Conservation (phyloP, 2,329 filamentous ascomycete species). For the Neospermospora avenae region DNA sequence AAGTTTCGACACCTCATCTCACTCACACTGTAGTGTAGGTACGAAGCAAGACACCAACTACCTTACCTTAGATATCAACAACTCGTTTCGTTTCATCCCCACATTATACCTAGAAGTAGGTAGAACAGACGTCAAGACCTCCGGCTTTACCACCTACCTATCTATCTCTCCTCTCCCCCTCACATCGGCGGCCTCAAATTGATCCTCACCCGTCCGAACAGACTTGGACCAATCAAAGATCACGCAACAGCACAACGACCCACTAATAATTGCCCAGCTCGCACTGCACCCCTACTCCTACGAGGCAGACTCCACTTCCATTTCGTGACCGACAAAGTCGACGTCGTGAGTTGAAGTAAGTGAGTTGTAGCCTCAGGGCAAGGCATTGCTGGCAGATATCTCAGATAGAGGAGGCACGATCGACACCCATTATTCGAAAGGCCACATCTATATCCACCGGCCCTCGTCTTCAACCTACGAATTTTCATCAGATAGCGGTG, state of each 20-base stretch:
- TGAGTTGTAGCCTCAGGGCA: conserved; percentile 13
- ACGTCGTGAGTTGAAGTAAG: background rate
- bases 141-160: background rate
- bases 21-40: too few species aligned
- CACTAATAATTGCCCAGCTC: conserved; percentile 2
- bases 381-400: conserved; percentile 3
- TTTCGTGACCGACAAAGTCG: conserved; percentile 1
- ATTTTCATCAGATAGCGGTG: conserved; percentile 8
- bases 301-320: conserved; percentile 1
- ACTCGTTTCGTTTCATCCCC: background rate
- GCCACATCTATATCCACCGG: conserved; percentile 5
- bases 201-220: background rate
- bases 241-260: background rate
- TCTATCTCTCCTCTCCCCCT: background rate
- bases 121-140: background rate
- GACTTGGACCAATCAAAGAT: background rate
- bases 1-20: too few species aligned
- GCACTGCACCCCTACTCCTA: background rate
- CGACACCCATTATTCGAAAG: conserved; percentile 5
- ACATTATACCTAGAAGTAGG: background rate
- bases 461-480: background rate
- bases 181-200: background rate
- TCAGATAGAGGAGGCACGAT: background rate
- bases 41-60: background rate
- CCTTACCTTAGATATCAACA: background rate